These are phyloP conservation scores for Fusarium sp. DNA, from an alignment of 2,329 filamentous ascomycete species.

Conservation along the genomic window DNA sequence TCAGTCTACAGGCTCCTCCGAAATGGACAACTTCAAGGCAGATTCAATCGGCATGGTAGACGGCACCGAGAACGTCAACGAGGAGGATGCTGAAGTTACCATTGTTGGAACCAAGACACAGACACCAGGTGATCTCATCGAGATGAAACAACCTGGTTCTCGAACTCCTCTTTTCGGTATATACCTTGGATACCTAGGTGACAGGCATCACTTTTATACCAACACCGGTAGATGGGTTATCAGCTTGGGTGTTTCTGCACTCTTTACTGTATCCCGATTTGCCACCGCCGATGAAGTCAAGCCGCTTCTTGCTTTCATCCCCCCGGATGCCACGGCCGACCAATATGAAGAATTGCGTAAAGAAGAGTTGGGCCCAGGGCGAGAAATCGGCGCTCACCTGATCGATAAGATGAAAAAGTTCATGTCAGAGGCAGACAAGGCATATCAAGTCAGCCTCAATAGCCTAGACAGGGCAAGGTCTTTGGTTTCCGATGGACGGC, in stretches of 20 bases:
- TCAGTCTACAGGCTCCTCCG: slow-evolving; percentile 48
- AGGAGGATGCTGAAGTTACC: slow-evolving; percentile 40
- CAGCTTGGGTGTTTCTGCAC: slow-evolving; percentile 52
- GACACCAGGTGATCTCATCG: slow-evolving; percentile 61
- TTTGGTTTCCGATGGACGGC: slow-evolving; percentile 50
- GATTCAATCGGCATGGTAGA: slow-evolving; percentile 39
- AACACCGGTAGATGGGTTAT: slow-evolving; percentile 60
- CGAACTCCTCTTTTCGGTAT: slow-evolving; percentile 60
- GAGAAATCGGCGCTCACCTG: slow-evolving; percentile 54
- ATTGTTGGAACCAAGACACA: slow-evolving; percentile 42
- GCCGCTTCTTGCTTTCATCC: slow-evolving; percentile 49
- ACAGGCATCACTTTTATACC: slow-evolving; percentile 64
- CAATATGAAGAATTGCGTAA: slow-evolving; percentile 46
- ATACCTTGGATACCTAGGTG: slow-evolving; percentile 61
- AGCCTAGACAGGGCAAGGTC: slow-evolving; percentile 58
- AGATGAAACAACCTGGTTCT: slow-evolving; percentile 54
- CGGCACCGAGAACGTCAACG: slow-evolving; percentile 41
- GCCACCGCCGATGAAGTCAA: slow-evolving; percentile 53
- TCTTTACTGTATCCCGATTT: slow-evolving; percentile 62
- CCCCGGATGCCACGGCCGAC: slow-evolving; percentile 42
- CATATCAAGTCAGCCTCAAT: slow-evolving; percentile 59
- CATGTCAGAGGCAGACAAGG: slow-evolving; percentile 50
- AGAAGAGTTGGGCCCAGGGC: slow-evolving; percentile 54
- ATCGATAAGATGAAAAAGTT: slow-evolving; percentile 61
- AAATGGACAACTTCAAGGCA: slow-evolving; percentile 45